phyloP scores from a whole-genome alignment of 139 green algal species.

The Tetraselmis striata region DNA sequence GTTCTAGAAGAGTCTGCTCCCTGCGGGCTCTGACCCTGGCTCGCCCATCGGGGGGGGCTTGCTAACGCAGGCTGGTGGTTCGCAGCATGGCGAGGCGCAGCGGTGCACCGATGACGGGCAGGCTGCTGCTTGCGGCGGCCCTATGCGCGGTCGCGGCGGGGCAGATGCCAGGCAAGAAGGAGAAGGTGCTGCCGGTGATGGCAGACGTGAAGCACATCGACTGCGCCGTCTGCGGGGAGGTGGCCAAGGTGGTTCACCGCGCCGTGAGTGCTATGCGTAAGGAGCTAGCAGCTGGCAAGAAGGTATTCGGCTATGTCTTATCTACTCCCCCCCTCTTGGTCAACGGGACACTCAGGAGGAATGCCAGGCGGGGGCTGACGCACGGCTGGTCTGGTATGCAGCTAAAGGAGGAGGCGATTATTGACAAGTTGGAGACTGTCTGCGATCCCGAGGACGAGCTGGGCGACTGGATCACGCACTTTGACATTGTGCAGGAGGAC shows the following conservation, averaged over 20 bases:
- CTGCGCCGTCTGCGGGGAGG: conserved; percentile 2
- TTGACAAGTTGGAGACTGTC: background rate
- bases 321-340: too few relatives aligned
- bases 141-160: background rate
- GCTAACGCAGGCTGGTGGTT: too few relatives aligned
- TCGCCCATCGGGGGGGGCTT: too few relatives aligned
- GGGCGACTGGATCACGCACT: conserved; percentile 3
- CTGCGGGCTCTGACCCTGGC: too few relatives aligned
- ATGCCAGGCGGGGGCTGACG: too few relatives aligned
- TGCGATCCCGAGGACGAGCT: conserved; percentile 1
- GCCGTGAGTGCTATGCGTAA: background rate
- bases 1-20: too few relatives aligned
- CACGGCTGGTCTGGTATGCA: too few relatives aligned
- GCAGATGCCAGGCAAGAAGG: background rate
- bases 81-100: too few relatives aligned
- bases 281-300: background rate
- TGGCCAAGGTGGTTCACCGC: background rate
- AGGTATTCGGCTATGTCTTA: too few relatives aligned
- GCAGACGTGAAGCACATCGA: background rate
- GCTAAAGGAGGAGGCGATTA: background rate
- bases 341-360: too few relatives aligned
- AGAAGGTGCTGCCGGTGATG: conserved; percentile 3
- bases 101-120: too few relatives aligned
- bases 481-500: background rate
- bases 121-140: background rate